phyloP scores from a whole-genome alignment of 1,284 basidiomycete species.

The Apiotrichum mycotoxinovorans region DNA sequence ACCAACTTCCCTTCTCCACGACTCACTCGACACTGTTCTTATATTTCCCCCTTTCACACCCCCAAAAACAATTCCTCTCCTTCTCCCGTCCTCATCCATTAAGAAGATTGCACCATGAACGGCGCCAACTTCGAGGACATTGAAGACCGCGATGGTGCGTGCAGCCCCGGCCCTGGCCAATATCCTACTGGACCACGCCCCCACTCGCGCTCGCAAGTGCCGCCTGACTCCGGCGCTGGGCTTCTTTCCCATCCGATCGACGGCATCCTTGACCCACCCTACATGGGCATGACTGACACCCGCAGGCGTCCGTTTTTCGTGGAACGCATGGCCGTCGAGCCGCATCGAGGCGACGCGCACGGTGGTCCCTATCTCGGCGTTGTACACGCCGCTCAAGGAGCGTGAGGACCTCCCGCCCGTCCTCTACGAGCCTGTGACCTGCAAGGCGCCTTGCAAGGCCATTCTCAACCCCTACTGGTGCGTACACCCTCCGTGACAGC shows the following conservation, averaged over 20 bases:
- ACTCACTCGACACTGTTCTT: too few species aligned
- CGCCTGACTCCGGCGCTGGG: not conserved
- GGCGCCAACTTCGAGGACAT: conserved; percentile 53
- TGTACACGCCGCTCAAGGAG: conserved; percentile 96
- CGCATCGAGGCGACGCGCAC: conserved; percentile 96
- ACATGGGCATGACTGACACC: not conserved
- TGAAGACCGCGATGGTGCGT: conserved; percentile 62
- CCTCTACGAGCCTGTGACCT: conserved; percentile 96
- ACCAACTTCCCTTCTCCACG: too few species aligned
- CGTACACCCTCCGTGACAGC: too few species aligned
- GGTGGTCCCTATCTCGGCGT: conserved; percentile 93
- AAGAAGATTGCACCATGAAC: conserved; percentile 36
- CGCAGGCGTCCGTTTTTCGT: conserved; percentile 81
- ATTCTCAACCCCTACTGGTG: conserved; percentile 97
- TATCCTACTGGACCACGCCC: not conserved
- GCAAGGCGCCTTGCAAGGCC: conserved; percentile 95
- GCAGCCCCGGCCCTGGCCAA: not conserved
- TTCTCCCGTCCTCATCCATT: not conserved
- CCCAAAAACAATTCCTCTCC: not conserved
- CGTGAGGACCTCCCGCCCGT: conserved; percentile 94
- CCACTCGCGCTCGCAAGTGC: too few species aligned
- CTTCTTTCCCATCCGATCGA: not conserved
- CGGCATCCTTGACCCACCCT: too few species aligned
- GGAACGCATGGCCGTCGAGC: conserved; percentile 98
- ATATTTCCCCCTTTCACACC: not conserved